Conservation (phyloP, 2,329 filamentous ascomycete species). For the Xylariaceae sp. region DNA sequence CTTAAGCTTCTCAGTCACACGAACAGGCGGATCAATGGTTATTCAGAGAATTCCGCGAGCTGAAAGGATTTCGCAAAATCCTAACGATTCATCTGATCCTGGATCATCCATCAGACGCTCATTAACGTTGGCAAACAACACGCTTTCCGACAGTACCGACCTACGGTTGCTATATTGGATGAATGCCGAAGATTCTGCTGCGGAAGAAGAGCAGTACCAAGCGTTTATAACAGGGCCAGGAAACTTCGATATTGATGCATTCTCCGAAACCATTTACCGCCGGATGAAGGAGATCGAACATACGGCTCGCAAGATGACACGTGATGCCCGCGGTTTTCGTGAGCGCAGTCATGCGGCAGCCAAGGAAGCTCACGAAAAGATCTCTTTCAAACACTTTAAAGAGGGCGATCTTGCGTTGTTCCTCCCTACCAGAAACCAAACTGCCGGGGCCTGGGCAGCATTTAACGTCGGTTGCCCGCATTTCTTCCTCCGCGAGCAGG, state of each 20-base stretch:
- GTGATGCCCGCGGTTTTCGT: conserved; percentile 78
- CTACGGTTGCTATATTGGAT: conserved; percentile 79
- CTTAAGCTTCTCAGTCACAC: conserved; percentile 74
- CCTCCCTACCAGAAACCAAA: conserved; percentile 88
- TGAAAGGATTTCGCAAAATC: conserved; percentile 53
- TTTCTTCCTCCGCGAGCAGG: conserved; percentile 92
- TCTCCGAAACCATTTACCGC: conserved; percentile 79
- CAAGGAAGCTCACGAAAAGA: conserved; percentile 88
- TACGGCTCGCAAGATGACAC: conserved; percentile 86
- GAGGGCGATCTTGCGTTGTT: conserved; percentile 93
- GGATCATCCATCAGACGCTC: conserved; percentile 49
- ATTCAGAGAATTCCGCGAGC: conserved; percentile 65
- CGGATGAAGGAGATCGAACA: conserved; percentile 91
- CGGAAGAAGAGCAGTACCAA: conserved; percentile 68
- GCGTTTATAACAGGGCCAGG: conserved; percentile 68
- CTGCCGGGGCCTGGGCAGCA: conserved; percentile 91
- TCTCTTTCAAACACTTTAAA: conserved; percentile 92
- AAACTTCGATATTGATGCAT: conserved; percentile 75
- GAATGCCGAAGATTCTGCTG: conserved; percentile 57
- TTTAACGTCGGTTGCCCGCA: conserved; percentile 98
- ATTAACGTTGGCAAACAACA: conserved; percentile 47
- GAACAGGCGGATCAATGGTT: conserved; percentile 65
- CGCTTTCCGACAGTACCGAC: conserved; percentile 57
- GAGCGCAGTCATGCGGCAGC: conserved; percentile 78
- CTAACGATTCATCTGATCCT: conserved; percentile 54